Percentiles rank a stretch among this genome's conserved stretches.
Conservation (phyloP, 2,329 filamentous ascomycete genomes). For the Claviceps maximensis region DNA sequence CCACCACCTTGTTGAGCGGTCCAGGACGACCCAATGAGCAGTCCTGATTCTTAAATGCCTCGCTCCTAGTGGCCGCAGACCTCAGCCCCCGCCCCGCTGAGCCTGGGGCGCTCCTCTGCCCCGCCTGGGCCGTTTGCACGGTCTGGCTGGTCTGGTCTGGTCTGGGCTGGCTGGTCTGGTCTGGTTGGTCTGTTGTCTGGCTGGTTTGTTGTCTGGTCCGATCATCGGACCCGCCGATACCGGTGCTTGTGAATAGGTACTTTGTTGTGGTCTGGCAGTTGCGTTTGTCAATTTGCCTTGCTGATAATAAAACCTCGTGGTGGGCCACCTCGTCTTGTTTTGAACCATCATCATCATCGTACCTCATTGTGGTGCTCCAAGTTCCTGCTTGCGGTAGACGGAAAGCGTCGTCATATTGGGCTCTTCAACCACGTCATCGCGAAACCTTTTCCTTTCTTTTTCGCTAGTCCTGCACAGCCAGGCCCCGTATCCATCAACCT, state of each 20-base stretch:
- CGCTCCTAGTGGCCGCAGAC: background rate
- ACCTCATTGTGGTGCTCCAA: background rate
- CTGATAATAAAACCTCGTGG: background rate
- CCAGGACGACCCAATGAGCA: background rate
- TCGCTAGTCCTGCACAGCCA: too few relatives aligned
- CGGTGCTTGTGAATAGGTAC: conserved; percentile 2
- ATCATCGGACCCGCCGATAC: conserved; percentile 11
- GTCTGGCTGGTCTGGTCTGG: background rate
- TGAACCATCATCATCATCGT: background rate
- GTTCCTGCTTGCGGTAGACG: background rate
- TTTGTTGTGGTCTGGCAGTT: background rate
- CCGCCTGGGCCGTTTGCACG: background rate
- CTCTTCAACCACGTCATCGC: background rate
- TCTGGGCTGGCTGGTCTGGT: background rate
- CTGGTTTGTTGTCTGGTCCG: conserved; percentile 8
- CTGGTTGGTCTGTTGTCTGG: background rate
- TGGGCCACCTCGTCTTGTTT: background rate
- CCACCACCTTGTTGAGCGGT: too few relatives aligned
- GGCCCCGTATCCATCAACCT: too few relatives aligned
- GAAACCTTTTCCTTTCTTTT: background rate
- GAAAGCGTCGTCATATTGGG: background rate
- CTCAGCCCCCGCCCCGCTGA: background rate
- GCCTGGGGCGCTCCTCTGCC: background rate
- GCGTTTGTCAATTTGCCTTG: background rate
- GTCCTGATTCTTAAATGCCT: background rate